These are phyloP conservation scores for Pseudogymnoascus sp. DNA, from an alignment of 2,329 filamentous ascomycete genomes.

Conservation along the genomic window DNA sequence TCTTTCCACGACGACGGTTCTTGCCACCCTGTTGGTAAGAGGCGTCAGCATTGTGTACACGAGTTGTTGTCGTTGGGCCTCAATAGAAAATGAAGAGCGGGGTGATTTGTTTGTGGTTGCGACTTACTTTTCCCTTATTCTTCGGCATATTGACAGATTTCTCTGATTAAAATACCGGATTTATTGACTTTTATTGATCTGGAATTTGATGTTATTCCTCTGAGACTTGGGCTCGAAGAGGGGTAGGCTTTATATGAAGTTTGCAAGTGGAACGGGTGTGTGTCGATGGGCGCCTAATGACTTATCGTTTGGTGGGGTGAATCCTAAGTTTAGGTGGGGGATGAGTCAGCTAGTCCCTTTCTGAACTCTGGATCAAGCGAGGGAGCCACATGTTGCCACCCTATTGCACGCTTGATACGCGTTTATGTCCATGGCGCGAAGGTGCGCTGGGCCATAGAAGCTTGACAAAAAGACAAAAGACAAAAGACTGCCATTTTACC, in stretches of 20 bases:
- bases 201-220: conserved; percentile 7
- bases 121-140: conserved; percentile 95
- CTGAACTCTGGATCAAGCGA: conserved; percentile 7
- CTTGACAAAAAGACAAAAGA: not conserved
- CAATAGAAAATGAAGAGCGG: conserved; percentile 11
- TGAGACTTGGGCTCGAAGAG: not conserved
- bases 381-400: not conserved
- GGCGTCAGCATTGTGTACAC: conserved; percentile 13
- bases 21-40: conserved; percentile 68
- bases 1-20: conserved; percentile 97
- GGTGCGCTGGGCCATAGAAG: not conserved
- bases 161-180: conserved; percentile 11
- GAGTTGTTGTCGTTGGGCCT: conserved; percentile 3
- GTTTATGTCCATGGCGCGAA: not conserved
- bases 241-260: conserved; percentile 10
- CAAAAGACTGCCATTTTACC: not conserved
- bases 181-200: conserved; percentile 1
- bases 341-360: conserved; percentile 10
- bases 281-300: conserved; percentile 11
- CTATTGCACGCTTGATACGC: not conserved
- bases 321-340: not conserved
- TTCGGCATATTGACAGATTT: conserved; percentile 67
- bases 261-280: conserved; percentile 13
- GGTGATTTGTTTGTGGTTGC: conserved; percentile 13
- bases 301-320: conserved; percentile 12